phyloP scores from a whole-genome alignment of 2,329 filamentous ascomycete genomes.

The Didymella pomorum region DNA sequence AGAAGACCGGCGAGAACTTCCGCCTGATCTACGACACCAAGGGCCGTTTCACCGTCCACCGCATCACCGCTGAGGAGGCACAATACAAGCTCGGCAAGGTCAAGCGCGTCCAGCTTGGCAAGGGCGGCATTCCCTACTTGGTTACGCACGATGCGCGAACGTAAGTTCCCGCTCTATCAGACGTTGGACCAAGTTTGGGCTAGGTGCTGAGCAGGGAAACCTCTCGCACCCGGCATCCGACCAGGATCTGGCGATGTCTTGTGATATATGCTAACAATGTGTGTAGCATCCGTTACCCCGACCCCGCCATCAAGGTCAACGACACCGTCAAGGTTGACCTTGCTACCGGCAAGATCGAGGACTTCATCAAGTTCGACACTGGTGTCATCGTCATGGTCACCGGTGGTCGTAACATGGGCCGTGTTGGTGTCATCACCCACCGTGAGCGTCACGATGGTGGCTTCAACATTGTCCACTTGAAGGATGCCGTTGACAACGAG shows the following conservation, averaged over 20 bases:
- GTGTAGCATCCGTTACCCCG: constrained; percentile 96
- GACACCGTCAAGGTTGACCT: constrained; percentile 99
- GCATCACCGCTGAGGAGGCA: constrained; percentile 97
- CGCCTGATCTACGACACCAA: constrained; percentile 99
- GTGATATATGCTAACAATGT: constrained; percentile 50
- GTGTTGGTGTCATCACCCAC: constrained; percentile 99
- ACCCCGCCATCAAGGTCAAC: constrained; percentile 99
- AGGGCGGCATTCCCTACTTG: constrained; percentile 99
- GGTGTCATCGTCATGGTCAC: constrained; percentile 98
- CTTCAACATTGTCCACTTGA: constrained; percentile 99
- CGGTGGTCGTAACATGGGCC: constrained; percentile 99
- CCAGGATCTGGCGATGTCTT: constrained; percentile 83
- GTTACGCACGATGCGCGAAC: constrained; percentile 99
- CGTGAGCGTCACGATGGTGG: constrained; percentile 99
- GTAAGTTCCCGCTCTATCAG: constrained; percentile 99
- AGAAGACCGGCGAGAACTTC: constrained; percentile 99
- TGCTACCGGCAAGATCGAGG: constrained; percentile 93
- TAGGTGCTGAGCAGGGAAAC: constrained; percentile 46
- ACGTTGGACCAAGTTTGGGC: constrained; percentile 78
- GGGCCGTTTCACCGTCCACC: constrained; percentile 99
- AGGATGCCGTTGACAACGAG: constrained; percentile 99
- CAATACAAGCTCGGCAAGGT: constrained; percentile 99
- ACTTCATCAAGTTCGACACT: constrained; percentile 99
- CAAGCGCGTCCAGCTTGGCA: constrained; percentile 99
- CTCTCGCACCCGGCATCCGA: constrained; percentile 93